Percentiles rank a stretch among this genome's conserved stretches.
These are phyloP conservation scores for Oryza punctata DNA, from an alignment of 176 grass and related monocot genomes.

Conservation along the genomic window DNA sequence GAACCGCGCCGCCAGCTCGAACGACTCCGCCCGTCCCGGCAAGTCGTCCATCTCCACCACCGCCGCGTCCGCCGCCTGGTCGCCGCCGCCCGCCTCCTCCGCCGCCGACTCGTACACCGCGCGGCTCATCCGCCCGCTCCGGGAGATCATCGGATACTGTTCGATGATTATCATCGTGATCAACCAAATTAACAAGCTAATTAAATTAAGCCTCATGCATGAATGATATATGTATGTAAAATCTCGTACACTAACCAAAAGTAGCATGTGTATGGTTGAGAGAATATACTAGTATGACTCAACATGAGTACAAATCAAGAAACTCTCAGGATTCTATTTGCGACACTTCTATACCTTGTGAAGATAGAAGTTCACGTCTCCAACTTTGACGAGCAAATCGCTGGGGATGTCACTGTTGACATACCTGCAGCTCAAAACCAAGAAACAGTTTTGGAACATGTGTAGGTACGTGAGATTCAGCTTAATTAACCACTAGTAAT, in stretches of 20 bases:
- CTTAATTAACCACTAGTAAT: neutral
- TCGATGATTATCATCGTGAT: too few relatives aligned
- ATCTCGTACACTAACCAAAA: too few relatives aligned
- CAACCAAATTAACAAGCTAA: too few relatives aligned
- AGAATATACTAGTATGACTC: too few relatives aligned
- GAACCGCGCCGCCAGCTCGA: constrained; percentile 91
- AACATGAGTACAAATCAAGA: neutral
- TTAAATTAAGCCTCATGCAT: too few relatives aligned
- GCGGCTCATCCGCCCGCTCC: constrained; percentile 86
- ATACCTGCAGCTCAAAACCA: constrained; percentile 54
- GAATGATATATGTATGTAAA: neutral
- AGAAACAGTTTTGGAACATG: too few relatives aligned
- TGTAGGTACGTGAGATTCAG: neutral
- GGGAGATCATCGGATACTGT: constrained; percentile 88
- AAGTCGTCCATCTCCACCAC: constrained; percentile 66
- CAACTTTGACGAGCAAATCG: constrained; percentile 84
- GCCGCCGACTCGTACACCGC: constrained; percentile 61
- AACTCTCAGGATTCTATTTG: constrained; percentile 3
- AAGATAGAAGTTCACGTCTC: constrained; percentile 83
- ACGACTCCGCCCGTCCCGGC: constrained; percentile 66
- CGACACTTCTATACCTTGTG: constrained; percentile 65
- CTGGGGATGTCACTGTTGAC: constrained; percentile 94
- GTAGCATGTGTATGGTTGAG: too few relatives aligned
- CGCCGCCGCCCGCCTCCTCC: neutral
- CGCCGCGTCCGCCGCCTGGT: neutral